Evolutionary conservation across 2,329 filamentous ascomycete genomes (phyloP).

Genomic region (Fusarium sp.): DNA sequence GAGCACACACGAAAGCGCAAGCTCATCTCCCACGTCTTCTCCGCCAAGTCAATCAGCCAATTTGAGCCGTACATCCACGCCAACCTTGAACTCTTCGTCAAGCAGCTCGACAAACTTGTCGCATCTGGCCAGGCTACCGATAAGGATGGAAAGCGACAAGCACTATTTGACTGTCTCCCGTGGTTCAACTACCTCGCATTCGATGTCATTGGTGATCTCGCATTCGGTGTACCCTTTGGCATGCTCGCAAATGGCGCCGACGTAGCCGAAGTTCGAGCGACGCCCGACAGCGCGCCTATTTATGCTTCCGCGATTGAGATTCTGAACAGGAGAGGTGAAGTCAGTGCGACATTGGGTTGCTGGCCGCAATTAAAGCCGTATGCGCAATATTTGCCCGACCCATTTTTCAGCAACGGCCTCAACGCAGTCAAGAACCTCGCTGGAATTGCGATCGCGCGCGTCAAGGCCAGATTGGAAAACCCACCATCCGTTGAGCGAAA

Average conservation of each 20-base stretch:
- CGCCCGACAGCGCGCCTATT: conserved; percentile 67
- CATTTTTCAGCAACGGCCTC: conserved; percentile 81
- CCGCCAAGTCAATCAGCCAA: conserved; percentile 79
- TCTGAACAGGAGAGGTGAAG: conserved; percentile 86
- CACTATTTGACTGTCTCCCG: conserved; percentile 75
- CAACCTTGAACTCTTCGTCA: conserved; percentile 78
- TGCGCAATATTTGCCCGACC: conserved; percentile 81
- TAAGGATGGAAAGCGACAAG: conserved; percentile 68
- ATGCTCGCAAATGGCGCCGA: conserved; percentile 84
- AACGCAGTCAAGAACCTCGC: conserved; percentile 81
- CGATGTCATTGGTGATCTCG: conserved; percentile 59
- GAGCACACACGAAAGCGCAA: conserved; percentile 92
- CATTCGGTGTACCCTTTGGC: conserved; percentile 61
- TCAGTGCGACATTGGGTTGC: conserved; percentile 81
- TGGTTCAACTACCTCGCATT: conserved; percentile 74
- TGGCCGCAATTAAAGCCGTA: conserved; percentile 79
- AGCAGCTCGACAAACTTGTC: conserved; percentile 74
- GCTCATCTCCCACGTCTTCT: conserved; percentile 87
- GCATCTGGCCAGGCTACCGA: conserved; percentile 57
- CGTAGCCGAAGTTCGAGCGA: conserved; percentile 75
- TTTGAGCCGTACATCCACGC: conserved; percentile 90
- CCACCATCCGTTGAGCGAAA: conserved; percentile 73
- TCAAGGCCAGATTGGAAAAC: conserved; percentile 76
- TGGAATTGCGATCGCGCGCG: conserved; percentile 86
- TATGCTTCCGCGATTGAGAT: conserved; percentile 87